These are phyloP conservation scores for Nakazawaea peltata DNA, from an alignment of 805 yeast genomes.

Conservation along the genomic window DNA sequence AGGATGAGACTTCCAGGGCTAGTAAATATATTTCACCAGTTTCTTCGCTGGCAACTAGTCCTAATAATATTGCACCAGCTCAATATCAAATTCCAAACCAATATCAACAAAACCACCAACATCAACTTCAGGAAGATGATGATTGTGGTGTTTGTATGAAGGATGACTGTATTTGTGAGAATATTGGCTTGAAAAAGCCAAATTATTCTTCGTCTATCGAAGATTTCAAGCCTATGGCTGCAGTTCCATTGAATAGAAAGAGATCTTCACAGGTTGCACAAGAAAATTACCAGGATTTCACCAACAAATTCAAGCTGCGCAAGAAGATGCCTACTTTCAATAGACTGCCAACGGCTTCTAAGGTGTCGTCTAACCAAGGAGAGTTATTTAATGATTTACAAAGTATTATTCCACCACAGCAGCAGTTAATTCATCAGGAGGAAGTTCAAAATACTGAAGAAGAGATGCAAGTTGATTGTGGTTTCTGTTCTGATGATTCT, in stretches of 20 bases:
- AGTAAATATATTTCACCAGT: conserved; percentile 6
- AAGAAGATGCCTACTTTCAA: conserved; percentile 29
- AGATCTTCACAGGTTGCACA: conserved; percentile 4
- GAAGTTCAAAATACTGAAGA: conserved; percentile 2
- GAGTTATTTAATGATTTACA: conserved; percentile 4
- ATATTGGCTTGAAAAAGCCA: conserved; percentile 30
- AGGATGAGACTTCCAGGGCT: not conserved
- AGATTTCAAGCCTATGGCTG: conserved; percentile 50
- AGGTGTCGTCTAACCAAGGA: conserved; percentile 14
- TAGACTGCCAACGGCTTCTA: conserved; percentile 1
- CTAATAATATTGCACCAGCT: conserved; percentile 1
- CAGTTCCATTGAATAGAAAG: conserved; percentile 48
- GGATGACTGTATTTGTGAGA: conserved; percentile 62
- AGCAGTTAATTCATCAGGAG: not conserved
- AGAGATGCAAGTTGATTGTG: conserved; percentile 66
- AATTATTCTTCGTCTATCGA: conserved; percentile 3
- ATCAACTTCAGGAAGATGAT: not conserved
- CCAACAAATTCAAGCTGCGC: conserved; percentile 27
- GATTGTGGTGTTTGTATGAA: conserved; percentile 62
- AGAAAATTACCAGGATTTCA: conserved; percentile 46
- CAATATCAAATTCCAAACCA: too few relatives aligned
- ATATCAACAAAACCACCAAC: conserved; percentile 1
- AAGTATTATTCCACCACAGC: too few relatives aligned
- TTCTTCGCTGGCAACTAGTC: conserved; percentile 9
- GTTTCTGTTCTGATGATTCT: conserved; percentile 87